Conservation (phyloP, 1,284 basidiomycete species). For the Rhodotorula sp. region DNA sequence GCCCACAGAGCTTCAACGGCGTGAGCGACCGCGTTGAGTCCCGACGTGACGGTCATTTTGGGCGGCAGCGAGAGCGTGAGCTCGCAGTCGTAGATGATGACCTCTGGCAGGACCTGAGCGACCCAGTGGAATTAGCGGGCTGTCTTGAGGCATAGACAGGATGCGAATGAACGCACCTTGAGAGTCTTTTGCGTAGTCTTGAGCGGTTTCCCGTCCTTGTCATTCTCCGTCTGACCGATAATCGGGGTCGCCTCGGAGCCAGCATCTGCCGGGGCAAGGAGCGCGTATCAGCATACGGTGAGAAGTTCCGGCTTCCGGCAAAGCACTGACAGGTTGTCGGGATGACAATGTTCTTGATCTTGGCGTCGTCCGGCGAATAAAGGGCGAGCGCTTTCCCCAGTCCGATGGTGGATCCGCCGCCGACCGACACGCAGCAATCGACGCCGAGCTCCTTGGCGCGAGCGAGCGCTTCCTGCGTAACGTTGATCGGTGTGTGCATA, state of each 20-base stretch:
- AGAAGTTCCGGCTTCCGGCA: accelerated
- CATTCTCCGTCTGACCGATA: conserved; percentile 53
- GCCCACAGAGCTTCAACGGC: conserved; percentile 54
- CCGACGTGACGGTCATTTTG: conserved; percentile 53
- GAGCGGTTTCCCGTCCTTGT: conserved; percentile 46
- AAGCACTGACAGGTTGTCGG: conserved; percentile 52
- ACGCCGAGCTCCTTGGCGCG: conserved; percentile 48
- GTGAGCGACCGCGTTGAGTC: conserved; percentile 56
- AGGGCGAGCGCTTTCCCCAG: conserved; percentile 55
- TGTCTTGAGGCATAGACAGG: too few relatives aligned
- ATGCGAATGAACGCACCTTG: conserved; percentile 36
- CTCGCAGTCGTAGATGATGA: conserved; percentile 55
- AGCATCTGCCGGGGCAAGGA: conserved; percentile 40
- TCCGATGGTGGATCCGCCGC: conserved; percentile 54
- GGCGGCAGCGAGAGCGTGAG: conserved; percentile 53
- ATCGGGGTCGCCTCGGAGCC: conserved; percentile 55
- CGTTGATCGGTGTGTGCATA: conserved; percentile 55
- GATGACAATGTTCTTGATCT: conserved; percentile 54
- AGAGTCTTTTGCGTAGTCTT: conserved; percentile 54
- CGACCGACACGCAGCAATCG: conserved; percentile 54
- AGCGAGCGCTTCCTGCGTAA: conserved; percentile 51
- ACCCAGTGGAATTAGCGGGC: too few relatives aligned
- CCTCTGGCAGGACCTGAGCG: conserved; percentile 51
- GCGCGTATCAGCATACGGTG: too few relatives aligned
- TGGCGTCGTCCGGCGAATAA: conserved; percentile 45